Evolutionary conservation across 768 basidiomycete genomes (phyloP).

Genomic region (Boletus sp.): DNA sequence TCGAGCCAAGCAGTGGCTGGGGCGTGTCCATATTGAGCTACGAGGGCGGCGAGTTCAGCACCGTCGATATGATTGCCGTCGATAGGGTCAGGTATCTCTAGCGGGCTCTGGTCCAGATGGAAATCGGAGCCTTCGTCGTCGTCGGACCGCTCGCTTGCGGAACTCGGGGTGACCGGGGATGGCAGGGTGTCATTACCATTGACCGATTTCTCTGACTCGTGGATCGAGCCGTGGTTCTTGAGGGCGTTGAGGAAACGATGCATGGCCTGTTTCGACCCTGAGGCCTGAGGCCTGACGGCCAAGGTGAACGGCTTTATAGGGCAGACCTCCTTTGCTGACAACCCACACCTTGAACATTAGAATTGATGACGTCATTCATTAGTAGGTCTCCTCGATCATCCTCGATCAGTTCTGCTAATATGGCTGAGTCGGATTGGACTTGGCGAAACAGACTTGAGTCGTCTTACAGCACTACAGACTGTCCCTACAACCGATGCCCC

Average conservation of each 20-base stretch:
- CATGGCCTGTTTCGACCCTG: neutral
- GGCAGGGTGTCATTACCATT: neutral
- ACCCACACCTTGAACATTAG: neutral
- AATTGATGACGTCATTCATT: constrained; percentile 1
- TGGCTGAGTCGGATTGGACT: neutral
- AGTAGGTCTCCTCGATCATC: neutral
- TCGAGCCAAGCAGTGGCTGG: constrained; percentile 73
- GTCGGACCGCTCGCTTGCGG: constrained; percentile 2
- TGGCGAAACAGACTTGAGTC: neutral
- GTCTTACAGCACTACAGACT: neutral
- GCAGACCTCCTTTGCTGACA: neutral
- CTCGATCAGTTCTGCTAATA: neutral
- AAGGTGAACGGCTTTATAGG: neutral
- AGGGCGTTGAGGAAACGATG: neutral
- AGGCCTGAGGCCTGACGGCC: no score
- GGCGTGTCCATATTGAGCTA: constrained; percentile 64
- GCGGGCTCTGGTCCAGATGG: neutral
- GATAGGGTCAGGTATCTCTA: constrained; percentile 10
- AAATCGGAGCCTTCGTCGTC: neutral
- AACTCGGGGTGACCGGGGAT: neutral
- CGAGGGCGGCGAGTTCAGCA: constrained; percentile 44
- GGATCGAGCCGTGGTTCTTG: neutral
- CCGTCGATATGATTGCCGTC: constrained; percentile 2
- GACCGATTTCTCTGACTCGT: neutral
- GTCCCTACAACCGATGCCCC: neutral